phyloP scores from a whole-genome alignment of 2,329 filamentous ascomycete species.

The Teratosphaeriaceae sp. region DNA sequence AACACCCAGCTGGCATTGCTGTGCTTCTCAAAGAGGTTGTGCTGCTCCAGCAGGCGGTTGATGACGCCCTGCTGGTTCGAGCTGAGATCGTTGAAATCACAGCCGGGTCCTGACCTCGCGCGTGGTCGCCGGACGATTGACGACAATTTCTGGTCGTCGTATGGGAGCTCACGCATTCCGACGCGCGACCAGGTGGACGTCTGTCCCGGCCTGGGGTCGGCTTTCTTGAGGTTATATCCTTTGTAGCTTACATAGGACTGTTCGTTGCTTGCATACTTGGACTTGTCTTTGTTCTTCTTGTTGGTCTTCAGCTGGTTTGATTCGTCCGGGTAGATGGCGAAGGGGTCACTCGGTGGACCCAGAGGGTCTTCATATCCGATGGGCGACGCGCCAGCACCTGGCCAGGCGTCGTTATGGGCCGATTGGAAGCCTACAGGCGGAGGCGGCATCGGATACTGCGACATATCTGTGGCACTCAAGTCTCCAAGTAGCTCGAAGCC shows the following conservation, averaged over 20 bases:
- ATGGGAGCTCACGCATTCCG: constrained; percentile 7
- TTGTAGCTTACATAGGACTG: too few species aligned
- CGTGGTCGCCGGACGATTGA: constrained; percentile 4
- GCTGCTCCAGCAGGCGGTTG: constrained; percentile 10
- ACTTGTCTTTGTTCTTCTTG: background rate
- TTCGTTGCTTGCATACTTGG: too few species aligned
- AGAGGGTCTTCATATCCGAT: background rate
- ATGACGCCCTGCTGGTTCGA: constrained; percentile 12
- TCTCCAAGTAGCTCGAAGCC: background rate
- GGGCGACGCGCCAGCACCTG: background rate
- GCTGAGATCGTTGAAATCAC: constrained; percentile 4
- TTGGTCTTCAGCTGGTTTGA: constrained; percentile 1
- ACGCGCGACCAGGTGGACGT: constrained; percentile 9
- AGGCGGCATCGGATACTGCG: background rate
- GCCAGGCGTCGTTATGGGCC: background rate
- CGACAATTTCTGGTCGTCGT: constrained; percentile 8
- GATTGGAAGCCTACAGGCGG: background rate
- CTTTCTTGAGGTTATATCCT: constrained; percentile 9
- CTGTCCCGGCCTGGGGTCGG: constrained; percentile 1
- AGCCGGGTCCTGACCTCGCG: background rate
- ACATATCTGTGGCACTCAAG: background rate
- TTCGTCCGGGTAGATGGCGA: background rate
- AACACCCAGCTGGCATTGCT: constrained; percentile 12
- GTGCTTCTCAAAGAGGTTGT: constrained; percentile 9
- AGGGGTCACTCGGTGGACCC: too few species aligned